Conservation (phyloP, 2,329 filamentous ascomycete species). For the Meredithiella fracta region DNA sequence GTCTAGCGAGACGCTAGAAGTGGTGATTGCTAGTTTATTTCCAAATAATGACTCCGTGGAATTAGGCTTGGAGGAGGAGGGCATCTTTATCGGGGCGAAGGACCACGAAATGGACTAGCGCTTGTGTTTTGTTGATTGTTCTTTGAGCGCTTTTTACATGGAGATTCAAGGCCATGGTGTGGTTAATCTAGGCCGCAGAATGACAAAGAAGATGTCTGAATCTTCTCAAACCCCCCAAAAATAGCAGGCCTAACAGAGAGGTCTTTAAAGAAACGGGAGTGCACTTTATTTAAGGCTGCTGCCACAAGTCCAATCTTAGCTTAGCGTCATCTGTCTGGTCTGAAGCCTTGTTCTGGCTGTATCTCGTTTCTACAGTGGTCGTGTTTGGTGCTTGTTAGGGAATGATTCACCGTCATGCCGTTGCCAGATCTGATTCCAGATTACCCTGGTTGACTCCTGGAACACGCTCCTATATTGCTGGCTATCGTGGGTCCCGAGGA, state of each 20-base stretch:
- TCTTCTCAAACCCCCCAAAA: not conserved
- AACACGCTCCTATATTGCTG: not conserved
- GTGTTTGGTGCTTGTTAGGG: not conserved
- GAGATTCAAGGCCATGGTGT: not conserved
- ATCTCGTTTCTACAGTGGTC: not conserved
- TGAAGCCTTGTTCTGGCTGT: not conserved
- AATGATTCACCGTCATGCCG: not conserved
- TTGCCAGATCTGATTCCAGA: not conserved
- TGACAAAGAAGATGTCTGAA: not conserved
- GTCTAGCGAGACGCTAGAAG: not conserved
- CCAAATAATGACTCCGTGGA: no score
- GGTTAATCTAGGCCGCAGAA: no score
- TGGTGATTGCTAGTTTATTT: not conserved
- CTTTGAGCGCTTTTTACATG: not conserved
- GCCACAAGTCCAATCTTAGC: not conserved
- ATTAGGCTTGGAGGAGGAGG: no score
- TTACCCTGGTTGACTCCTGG: not conserved
- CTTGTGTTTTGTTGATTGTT: not conserved
- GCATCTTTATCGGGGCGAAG: no score
- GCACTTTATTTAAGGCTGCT: not conserved
- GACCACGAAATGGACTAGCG: no score
- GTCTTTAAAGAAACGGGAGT: not conserved
- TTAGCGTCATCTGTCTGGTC: not conserved
- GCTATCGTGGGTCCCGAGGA: not conserved
- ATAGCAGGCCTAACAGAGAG: not conserved